Evolutionary conservation across 2,329 filamentous ascomycete genomes (phyloP).

Genomic region (Ophiosphaerella korrae): DNA sequence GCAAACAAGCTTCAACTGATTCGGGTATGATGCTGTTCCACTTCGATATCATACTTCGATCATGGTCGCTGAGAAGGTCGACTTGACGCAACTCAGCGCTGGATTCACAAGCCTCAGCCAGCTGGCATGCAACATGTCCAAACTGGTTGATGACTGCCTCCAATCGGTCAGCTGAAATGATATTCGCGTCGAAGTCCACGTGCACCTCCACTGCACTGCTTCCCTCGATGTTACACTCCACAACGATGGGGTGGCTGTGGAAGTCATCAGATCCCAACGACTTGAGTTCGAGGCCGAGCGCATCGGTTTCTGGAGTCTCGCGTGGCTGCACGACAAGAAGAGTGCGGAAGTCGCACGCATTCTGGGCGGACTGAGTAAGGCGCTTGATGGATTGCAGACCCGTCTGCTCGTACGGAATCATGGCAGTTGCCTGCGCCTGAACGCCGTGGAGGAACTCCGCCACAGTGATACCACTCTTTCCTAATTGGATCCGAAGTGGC

Average conservation of each 20-base stretch:
- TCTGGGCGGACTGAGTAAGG: neutral
- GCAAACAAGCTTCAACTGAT: neutral
- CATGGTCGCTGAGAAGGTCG: conserved; percentile 7
- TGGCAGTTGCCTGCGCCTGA: conserved; percentile 16
- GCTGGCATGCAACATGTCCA: conserved; percentile 8
- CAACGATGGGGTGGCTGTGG: too few relatives aligned
- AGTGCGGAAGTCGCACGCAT: conserved; percentile 52
- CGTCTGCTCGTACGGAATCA: conserved; percentile 28
- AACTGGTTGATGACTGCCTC: conserved; percentile 11
- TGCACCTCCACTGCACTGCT: neutral
- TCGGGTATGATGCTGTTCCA: neutral
- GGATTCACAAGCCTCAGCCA: conserved; percentile 6
- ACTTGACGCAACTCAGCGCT: conserved; percentile 15
- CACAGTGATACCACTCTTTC: conserved; percentile 23
- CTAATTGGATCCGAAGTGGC: conserved; percentile 45
- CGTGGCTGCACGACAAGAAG: conserved; percentile 57
- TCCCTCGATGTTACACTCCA: conserved; percentile 9
- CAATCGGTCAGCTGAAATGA: conserved; percentile 4
- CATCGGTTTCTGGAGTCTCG: neutral
- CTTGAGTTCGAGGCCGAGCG: conserved; percentile 13
- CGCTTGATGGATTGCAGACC: conserved; percentile 43
- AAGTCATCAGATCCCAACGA: too few relatives aligned
- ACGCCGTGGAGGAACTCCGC: conserved; percentile 15
- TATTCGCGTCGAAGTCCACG: conserved; percentile 1
- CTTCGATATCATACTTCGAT: neutral